phyloP scores from a whole-genome alignment of 1,139 yeast species.

The Debaryomyces udenii region DNA sequence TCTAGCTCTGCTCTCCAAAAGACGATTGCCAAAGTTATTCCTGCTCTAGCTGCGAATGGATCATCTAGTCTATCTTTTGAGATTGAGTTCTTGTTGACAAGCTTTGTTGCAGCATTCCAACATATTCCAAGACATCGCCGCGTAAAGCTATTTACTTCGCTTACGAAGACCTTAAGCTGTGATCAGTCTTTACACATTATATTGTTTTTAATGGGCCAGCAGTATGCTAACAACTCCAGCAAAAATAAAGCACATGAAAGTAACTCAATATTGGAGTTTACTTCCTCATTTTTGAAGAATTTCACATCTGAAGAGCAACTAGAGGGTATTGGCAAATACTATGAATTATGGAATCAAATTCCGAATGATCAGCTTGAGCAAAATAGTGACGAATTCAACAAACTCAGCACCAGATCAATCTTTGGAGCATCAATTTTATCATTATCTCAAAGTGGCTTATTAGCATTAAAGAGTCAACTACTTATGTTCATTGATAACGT shows the following conservation, averaged over 20 bases:
- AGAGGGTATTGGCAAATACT: slow-evolving; percentile 56
- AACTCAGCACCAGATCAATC: slow-evolving; percentile 56
- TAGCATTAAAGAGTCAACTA: slow-evolving; percentile 51
- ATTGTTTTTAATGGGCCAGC: slow-evolving; percentile 78
- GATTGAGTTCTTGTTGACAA: slow-evolving; percentile 79
- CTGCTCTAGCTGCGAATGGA: slow-evolving; percentile 76
- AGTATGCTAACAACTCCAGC: slow-evolving; percentile 56
- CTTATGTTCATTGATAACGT: slow-evolving; percentile 55
- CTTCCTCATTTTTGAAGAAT: slow-evolving; percentile 65
- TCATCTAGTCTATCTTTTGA: slow-evolving; percentile 58
- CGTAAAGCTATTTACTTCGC: slow-evolving; percentile 76
- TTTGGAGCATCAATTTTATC: slow-evolving; percentile 65
- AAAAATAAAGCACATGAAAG: slow-evolving; percentile 69
- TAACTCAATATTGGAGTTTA: slow-evolving; percentile 67
- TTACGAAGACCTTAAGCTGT: slow-evolving; percentile 77
- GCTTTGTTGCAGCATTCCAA: slow-evolving; percentile 90
- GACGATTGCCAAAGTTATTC: slow-evolving; percentile 87
- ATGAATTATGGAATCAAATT: slow-evolving; percentile 55
- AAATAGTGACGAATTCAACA: slow-evolving; percentile 38
- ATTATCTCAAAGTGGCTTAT: slow-evolving; percentile 52
- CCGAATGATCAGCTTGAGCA: slow-evolving; percentile 46
- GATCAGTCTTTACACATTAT: slow-evolving; percentile 69
- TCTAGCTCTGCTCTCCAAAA: slow-evolving; percentile 91
- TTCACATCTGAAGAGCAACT: slow-evolving; percentile 74
- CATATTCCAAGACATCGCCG: slow-evolving; percentile 98